phyloP scores from a whole-genome alignment of 129 eudicot species.

The Deinandra increscens region DNA sequence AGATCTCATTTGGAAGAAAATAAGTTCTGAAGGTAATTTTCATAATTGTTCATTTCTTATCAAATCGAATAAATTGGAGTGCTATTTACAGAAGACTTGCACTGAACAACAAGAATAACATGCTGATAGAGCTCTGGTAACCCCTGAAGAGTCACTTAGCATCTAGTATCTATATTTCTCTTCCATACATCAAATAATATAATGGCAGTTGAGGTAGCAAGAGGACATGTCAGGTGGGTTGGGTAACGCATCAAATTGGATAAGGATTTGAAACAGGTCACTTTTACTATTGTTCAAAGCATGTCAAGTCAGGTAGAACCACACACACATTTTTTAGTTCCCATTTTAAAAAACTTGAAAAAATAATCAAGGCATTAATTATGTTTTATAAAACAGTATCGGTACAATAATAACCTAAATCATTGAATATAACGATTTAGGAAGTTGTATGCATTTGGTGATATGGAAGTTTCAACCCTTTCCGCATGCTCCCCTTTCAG shows the following conservation, averaged over 20 bases:
- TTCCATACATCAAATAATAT: neutral
- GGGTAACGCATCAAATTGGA: neutral
- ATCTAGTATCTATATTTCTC: constrained; percentile 11
- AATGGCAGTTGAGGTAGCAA: neutral
- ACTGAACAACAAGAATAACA: neutral
- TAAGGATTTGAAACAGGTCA: neutral
- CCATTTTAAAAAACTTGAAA: neutral
- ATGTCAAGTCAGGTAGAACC: neutral
- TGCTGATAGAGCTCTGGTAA: neutral
- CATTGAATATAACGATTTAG: neutral
- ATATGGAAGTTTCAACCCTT: neutral
- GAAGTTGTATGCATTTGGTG: neutral
- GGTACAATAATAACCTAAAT: neutral
- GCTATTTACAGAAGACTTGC: constrained; percentile 8
- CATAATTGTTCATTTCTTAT: neutral
- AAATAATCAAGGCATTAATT: neutral
- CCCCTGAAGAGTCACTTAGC: neutral
- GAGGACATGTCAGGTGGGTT: neutral
- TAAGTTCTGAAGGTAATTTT: neutral
- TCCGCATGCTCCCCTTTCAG: neutral
- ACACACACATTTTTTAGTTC: neutral
- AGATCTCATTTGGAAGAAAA: constrained; percentile 1
- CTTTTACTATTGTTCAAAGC: neutral
- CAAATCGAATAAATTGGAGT: constrained; percentile 1
- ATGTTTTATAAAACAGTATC: neutral